Evolutionary conservation across 352 stramenopile species (phyloP).

Genomic region (Globisporangium spinosum): DNA sequence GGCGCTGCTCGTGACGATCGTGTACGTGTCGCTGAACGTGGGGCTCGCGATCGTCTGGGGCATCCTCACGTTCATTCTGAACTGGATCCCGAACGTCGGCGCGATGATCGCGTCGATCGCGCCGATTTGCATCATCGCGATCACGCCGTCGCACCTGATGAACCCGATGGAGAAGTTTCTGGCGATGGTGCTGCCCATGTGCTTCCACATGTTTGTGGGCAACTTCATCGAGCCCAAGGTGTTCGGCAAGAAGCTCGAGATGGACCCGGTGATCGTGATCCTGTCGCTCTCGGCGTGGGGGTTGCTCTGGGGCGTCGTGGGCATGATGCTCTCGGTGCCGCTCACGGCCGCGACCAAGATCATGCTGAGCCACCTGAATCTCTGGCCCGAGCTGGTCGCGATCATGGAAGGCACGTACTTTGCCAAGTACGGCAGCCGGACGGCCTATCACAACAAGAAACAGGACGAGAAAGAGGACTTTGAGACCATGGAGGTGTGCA

Average conservation of each 20-base stretch:
- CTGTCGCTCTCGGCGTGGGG: slow-evolving; percentile 86
- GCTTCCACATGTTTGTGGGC: slow-evolving; percentile 87
- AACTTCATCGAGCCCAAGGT: slow-evolving; percentile 89
- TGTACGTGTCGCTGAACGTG: slow-evolving; percentile 89
- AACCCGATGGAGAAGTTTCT: slow-evolving; percentile 89
- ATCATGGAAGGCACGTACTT: slow-evolving; percentile 88
- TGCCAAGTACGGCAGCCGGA: slow-evolving; percentile 61
- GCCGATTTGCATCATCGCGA: slow-evolving; percentile 85
- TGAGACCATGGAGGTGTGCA: slow-evolving; percentile 74
- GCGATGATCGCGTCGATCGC: slow-evolving; percentile 84
- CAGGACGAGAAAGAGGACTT: slow-evolving; percentile 64
- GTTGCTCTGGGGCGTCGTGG: slow-evolving; percentile 80
- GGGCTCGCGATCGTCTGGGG: slow-evolving; percentile 84
- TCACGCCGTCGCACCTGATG: slow-evolving; percentile 80
- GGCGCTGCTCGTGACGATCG: slow-evolving; percentile 82
- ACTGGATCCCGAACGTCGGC: slow-evolving; percentile 88
- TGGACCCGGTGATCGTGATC: slow-evolving; percentile 85
- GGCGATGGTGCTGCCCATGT: slow-evolving; percentile 80
- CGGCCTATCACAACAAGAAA: slow-evolving; percentile 57
- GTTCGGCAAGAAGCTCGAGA: slow-evolving; percentile 84
- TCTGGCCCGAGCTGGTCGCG: slow-evolving; percentile 86
- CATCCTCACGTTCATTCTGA: slow-evolving; percentile 87
- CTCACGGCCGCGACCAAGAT: slow-evolving; percentile 85
- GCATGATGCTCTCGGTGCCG: slow-evolving; percentile 88
- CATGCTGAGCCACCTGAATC: slow-evolving; percentile 81